Conservation (phyloP, 805 yeast species). For the Saccharomycopsis microspora region DNA sequence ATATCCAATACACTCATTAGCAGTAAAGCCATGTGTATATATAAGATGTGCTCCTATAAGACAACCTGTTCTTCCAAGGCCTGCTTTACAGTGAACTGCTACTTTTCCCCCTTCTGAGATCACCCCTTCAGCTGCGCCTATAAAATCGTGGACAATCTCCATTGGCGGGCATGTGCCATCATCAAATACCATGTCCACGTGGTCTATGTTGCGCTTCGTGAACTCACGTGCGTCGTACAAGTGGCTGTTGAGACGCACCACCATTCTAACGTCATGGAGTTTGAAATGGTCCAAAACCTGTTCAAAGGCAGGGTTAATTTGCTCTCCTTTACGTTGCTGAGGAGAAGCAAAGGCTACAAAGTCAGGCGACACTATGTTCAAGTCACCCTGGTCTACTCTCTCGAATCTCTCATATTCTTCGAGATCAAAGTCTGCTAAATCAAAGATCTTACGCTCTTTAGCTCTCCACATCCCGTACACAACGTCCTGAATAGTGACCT, state of each 20-base stretch:
- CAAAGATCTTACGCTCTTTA: slow-evolving; percentile 81
- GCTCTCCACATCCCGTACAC: slow-evolving; percentile 98
- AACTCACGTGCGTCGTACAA: slow-evolving; percentile 80
- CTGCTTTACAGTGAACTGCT: slow-evolving; percentile 99
- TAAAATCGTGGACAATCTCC: slow-evolving; percentile 83
- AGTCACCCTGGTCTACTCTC: slow-evolving; percentile 94
- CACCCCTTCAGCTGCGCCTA: slow-evolving; percentile 90
- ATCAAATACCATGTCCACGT: slow-evolving; percentile 91
- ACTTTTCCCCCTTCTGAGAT: slow-evolving; percentile 81
- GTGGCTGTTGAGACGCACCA: slow-evolving; percentile 86
- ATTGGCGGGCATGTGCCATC: slow-evolving; percentile 97
- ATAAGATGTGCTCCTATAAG: slow-evolving; percentile 94
- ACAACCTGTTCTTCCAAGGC: slow-evolving; percentile 96
- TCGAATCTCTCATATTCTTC: slow-evolving; percentile 94
- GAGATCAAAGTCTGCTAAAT: slow-evolving; percentile 69
- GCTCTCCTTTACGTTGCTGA: slow-evolving; percentile 38
- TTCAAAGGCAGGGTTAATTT: slow-evolving; percentile 49
- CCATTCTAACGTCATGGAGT: slow-evolving; percentile 67
- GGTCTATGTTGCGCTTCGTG: slow-evolving; percentile 72
- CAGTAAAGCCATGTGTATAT: slow-evolving; percentile 94
- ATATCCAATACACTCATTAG: slow-evolving; percentile 91
- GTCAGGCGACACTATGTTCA: slow-evolving; percentile 82
- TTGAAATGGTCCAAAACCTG: slow-evolving; percentile 73
- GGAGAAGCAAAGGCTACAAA: slow-evolving; percentile 98
- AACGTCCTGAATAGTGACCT: slow-evolving; percentile 85